phyloP scores from a whole-genome alignment of 768 basidiomycete genomes.

The Suillus fuscotomentosus region DNA sequence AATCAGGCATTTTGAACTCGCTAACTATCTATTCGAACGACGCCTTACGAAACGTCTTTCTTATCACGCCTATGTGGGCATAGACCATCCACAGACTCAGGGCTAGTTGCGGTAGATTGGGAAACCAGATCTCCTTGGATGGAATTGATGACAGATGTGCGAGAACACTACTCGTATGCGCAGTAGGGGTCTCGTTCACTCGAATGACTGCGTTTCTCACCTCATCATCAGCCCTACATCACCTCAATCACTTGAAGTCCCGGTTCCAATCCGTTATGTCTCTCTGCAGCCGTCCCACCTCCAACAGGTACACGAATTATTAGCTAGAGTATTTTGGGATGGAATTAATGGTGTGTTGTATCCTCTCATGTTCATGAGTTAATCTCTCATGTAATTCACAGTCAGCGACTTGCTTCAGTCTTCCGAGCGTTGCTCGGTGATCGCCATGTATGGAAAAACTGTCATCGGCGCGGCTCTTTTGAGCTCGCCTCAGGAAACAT shows the following conservation, averaged over 20 bases:
- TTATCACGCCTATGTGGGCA: constrained; percentile 58
- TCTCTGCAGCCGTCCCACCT: constrained; percentile 60
- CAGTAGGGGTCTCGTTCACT: constrained; percentile 45
- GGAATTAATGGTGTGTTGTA: constrained; percentile 64
- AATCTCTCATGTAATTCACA: constrained; percentile 24
- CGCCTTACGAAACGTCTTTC: constrained; percentile 66
- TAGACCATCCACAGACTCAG: constrained; percentile 19
- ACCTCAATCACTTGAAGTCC: constrained; percentile 39
- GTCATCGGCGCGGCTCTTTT: constrained; percentile 76
- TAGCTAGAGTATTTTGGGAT: constrained; percentile 70
- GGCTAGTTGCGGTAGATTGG: constrained; percentile 67
- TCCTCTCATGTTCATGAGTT: constrained; percentile 6
- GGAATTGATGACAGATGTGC: constrained; percentile 69
- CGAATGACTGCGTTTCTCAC: constrained; percentile 1
- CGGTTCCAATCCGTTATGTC: constrained; percentile 61
- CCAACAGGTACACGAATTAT: constrained; percentile 67
- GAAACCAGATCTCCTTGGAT: constrained; percentile 72
- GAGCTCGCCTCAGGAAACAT: constrained; percentile 77
- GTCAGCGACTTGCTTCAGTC: constrained; percentile 71
- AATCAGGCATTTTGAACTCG: constrained; percentile 43
- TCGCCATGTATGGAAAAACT: constrained; percentile 67
- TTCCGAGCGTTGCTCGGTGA: constrained; percentile 67
- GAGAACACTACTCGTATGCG: constrained; percentile 57
- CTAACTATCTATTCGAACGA: constrained; percentile 57
- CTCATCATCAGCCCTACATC: constrained; percentile 49